phyloP scores from a whole-genome alignment of 768 basidiomycete genomes.

The Suillus spraguei region DNA sequence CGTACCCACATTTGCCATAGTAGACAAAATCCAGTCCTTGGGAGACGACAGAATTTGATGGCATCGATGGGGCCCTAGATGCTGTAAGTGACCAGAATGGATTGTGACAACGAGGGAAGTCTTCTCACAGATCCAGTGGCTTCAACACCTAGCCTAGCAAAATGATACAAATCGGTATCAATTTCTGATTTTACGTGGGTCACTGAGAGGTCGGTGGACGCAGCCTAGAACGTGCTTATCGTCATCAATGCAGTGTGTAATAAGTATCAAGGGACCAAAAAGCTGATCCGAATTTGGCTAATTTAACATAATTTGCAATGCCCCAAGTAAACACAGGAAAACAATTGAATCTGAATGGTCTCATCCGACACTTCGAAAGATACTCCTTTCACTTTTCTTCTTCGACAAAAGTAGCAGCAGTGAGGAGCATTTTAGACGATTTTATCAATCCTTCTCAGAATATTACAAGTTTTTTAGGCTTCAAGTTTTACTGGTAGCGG shows the following conservation, averaged over 20 bases:
- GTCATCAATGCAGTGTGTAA: neutral
- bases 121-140: neutral
- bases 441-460: neutral
- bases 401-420: neutral
- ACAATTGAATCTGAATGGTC: neutral
- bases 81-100: neutral
- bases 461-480: neutral
- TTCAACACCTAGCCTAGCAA: neutral
- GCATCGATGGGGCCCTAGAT: neutral
- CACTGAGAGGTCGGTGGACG: neutral
- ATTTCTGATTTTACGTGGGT: neutral
- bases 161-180: neutral
- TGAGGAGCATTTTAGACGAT: neutral
- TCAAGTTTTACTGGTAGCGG: neutral
- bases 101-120: neutral
- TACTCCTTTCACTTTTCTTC: neutral
- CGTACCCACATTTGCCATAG: neutral
- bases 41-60: neutral
- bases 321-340: constrained; percentile 1
- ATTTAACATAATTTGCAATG: neutral
- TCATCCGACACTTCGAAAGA: neutral
- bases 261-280: neutral
- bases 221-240: neutral
- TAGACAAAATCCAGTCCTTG: neutral
- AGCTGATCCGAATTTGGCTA: neutral